Percentiles rank a stretch among this genome's conserved stretches.
Conservation (phyloP, 192 early-diverging fungal genomes). For the Mortierella antarctica region DNA sequence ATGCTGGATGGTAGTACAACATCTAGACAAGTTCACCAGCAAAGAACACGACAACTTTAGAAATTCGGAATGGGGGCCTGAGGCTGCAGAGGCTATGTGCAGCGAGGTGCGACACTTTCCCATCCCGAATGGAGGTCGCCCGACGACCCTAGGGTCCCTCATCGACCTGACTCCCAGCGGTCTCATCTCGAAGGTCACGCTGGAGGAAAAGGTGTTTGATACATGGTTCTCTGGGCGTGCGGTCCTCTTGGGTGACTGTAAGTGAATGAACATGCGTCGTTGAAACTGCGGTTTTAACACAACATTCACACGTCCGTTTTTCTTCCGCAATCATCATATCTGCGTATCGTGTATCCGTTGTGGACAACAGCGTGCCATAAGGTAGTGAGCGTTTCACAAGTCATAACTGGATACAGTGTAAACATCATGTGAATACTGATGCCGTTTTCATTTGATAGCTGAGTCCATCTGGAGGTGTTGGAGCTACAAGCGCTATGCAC, state of each 20-base stretch:
- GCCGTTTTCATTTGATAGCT: background rate
- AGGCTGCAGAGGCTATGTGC: slow-evolving; percentile 20
- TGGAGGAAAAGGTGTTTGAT: slow-evolving; percentile 24
- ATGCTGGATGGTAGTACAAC: slow-evolving; percentile 9
- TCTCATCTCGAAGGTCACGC: slow-evolving; percentile 20
- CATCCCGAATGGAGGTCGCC: background rate
- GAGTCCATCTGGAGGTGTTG: background rate
- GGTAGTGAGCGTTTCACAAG: no score
- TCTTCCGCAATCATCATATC: background rate
- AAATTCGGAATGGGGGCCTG: slow-evolving; percentile 26
- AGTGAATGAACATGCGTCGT: background rate
- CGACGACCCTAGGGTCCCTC: slow-evolving; percentile 6
- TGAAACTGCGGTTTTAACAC: background rate
- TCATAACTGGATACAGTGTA: slow-evolving; percentile 1
- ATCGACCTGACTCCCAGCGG: slow-evolving; percentile 16
- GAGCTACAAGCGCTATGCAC: slow-evolving; percentile 14
- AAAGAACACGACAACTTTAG: slow-evolving; percentile 16
- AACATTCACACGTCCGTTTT: slow-evolving; percentile 5
- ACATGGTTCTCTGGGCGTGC: slow-evolving; percentile 5
- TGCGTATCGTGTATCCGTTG: no score
- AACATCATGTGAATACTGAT: background rate
- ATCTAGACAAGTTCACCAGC: background rate
- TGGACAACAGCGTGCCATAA: no score
- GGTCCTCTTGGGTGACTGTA: slow-evolving; percentile 13
- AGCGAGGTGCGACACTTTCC: slow-evolving; percentile 17